Percentiles rank a stretch among this genome's conserved stretches.
Conservation (phyloP, 2,329 filamentous ascomycete species). For the Colletotrichum tamarilloi region DNA sequence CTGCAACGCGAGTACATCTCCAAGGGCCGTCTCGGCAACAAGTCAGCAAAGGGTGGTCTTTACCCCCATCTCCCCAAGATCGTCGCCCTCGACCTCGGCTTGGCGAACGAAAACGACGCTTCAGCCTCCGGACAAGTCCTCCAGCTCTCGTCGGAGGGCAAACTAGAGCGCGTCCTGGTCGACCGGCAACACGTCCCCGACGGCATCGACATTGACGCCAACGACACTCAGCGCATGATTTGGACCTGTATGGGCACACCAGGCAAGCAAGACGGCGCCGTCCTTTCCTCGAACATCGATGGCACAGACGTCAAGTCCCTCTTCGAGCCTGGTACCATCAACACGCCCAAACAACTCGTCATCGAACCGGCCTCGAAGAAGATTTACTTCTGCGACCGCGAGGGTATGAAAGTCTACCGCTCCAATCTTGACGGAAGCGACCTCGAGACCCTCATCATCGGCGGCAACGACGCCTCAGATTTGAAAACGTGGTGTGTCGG, state of each 20-base stretch:
- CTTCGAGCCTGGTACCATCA: conserved; percentile 53
- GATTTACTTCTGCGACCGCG: conserved; percentile 57
- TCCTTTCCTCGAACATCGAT: conserved; percentile 59
- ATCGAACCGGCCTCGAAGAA: conserved; percentile 44
- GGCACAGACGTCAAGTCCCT: conserved; percentile 57
- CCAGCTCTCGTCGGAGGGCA: conserved; percentile 38
- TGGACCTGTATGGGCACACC: conserved; percentile 63
- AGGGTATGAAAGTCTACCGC: conserved; percentile 53
- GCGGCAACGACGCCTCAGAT: conserved; percentile 46
- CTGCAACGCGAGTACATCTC: conserved; percentile 55
- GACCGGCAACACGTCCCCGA: conserved; percentile 50
- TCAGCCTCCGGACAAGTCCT: conserved; percentile 23
- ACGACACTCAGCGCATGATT: conserved; percentile 50
- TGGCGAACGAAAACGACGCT: not conserved
- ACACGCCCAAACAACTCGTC: conserved; percentile 61
- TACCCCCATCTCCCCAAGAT: conserved; percentile 44
- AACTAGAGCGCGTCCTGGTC: conserved; percentile 39
- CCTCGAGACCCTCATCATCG: conserved; percentile 53
- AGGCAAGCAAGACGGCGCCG: conserved; percentile 51
- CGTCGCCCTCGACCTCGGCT: conserved; percentile 13
- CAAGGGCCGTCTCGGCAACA: conserved; percentile 58
- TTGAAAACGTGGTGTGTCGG: conserved; percentile 65
- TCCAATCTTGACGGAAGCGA: conserved; percentile 52
- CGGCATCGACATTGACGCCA: conserved; percentile 52
- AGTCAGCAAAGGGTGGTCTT: conserved; percentile 53